These are phyloP conservation scores for Prorocentrum cordatum DNA, from an alignment of 169 alveolate species.

Conservation along the genomic window DNA sequence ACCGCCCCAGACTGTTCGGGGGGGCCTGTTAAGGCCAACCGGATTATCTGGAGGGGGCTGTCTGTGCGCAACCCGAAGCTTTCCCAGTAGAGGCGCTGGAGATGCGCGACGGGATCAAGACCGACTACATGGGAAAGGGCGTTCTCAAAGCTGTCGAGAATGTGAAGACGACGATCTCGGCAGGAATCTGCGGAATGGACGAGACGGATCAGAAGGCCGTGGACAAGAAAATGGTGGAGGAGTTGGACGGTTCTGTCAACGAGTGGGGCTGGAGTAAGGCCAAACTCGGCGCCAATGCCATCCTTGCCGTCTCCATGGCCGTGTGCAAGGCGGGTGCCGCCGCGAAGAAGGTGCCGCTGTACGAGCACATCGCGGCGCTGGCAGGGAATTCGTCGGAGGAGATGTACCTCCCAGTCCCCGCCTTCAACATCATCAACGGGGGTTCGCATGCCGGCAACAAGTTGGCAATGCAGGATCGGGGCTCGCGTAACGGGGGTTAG, in stretches of 20 bases:
- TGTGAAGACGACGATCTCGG: constrained; percentile 85
- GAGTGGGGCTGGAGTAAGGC: constrained; percentile 92
- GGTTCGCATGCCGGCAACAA: constrained; percentile 99
- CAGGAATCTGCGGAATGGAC: constrained; percentile 88
- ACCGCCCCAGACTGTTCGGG: too few relatives aligned
- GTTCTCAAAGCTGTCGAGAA: too few relatives aligned
- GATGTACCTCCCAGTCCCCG: constrained; percentile 98
- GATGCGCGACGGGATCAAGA: too few relatives aligned
- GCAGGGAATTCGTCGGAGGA: constrained; percentile 86
- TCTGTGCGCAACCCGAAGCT: too few relatives aligned
- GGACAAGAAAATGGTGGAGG: constrained; percentile 92
- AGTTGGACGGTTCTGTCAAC: constrained; percentile 92
- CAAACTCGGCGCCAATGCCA: constrained; percentile 83
- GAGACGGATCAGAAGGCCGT: constrained; percentile 84
- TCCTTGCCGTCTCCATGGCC: constrained; percentile 95
- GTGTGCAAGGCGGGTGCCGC: constrained; percentile 99
- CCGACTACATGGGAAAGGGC: too few relatives aligned
- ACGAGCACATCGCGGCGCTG: constrained; percentile 89
- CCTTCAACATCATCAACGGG: constrained; percentile 96
- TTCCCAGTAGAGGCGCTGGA: too few relatives aligned
- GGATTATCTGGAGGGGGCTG: too few relatives aligned
- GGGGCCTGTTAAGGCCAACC: too few relatives aligned
- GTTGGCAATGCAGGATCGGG: too few relatives aligned
- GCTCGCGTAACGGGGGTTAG: too few relatives aligned
- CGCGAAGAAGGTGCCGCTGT: constrained; percentile 87